Evolutionary conservation across 768 basidiomycete species (phyloP), one percentile per base, ranked within the genome.

Genomic region (Chalciporus pseudorubinellus): DNA sequence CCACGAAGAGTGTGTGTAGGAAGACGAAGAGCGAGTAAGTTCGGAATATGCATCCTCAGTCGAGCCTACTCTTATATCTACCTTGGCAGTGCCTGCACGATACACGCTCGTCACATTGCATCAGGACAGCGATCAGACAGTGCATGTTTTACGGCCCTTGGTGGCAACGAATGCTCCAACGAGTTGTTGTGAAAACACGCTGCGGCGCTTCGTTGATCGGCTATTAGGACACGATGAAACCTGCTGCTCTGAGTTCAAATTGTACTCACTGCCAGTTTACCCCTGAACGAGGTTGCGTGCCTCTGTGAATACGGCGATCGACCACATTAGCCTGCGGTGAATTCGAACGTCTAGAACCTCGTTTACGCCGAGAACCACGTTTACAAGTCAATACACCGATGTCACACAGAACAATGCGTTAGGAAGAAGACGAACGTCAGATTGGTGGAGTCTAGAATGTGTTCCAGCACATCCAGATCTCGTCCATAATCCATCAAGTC

Each of bases 131-230:
- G 50, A 57, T 48, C 20, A 20, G 45, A 19, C 33, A 31, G 43
- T 45, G 44, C 61, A 44, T 63, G 64, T 55, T 53, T n/a, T 48
- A 22, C 47, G 49, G 51, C 14, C 28, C 45, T 22, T 20, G 39
- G 53, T 41, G 51, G 52, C 59, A 39, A 45, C 19, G n/a, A 36
- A 36, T 7, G 29, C 43, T 28, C 26, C 48, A 46, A 42, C 26
- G 39, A 43, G 22, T 39, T 9, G 42, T 12, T n/a, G 29, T 41
- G 48, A 59, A 20, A 55, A 50, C 56, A 56, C 59, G 50, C 39
- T 50, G 60, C 54, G 48, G 51, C 57, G 34, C 61, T 63, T 56
- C 51, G 26, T 19, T 65, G 63, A 66, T 66, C 63, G 63, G 63
- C 11, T 28, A 59, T 56, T 58, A 47, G 50, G 38, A 54, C 44